Base-by-base conservation (phyloP, 108 stramenopile species). In the Nitzschia inconspicua region DNA sequence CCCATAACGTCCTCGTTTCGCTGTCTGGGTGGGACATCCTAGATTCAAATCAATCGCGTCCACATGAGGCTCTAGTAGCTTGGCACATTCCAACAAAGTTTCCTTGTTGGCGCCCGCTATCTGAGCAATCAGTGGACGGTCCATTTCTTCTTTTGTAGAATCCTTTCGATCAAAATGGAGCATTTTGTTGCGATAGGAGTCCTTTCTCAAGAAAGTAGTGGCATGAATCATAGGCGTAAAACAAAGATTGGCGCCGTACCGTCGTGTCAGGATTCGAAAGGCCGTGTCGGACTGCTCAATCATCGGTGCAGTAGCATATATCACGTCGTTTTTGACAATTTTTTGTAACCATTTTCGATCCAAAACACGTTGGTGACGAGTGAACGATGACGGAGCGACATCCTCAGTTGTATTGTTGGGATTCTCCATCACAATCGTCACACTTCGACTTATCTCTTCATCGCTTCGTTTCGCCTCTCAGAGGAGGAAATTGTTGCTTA, bases 31-130 rank as follows among this genome's bases (percentile, higher is more conserved):
- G 0, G 96, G 96, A 70, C 96, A 97, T 3, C 96, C 96, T 30
- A 91, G 77, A 64, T 98, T 98, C 44, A 98, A 41, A 65, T 98
- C 97, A 13, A 98, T 83, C 2, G 80, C 96, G 53, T 92, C 93
- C 40, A 81, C 63, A 36, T 75, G 48, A 1, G 51, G 35, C 54
- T 89, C 79, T 6, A 95, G 61, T 19, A 76, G 30, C 28, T 77
- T 77, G 49, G 86, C 93, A 23, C 94, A 90, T 7, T 70, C 43
- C 23, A 84, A 48, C 64, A 98, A 43, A 10, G 68, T 49, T 23
- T 79, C 75, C 11, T 86, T 79, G 46, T 95, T 85, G 58, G 83
- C 59, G 3, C 93, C 95, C 53, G 91, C 89, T 47, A 97, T 80
- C 74, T 96, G 96, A 4, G 80, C 83, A 49, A 87, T 68, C 24